phyloP scores from a whole-genome alignment of 495 filamentous ascomycete genomes.

The Hypoxylon rickii region DNA sequence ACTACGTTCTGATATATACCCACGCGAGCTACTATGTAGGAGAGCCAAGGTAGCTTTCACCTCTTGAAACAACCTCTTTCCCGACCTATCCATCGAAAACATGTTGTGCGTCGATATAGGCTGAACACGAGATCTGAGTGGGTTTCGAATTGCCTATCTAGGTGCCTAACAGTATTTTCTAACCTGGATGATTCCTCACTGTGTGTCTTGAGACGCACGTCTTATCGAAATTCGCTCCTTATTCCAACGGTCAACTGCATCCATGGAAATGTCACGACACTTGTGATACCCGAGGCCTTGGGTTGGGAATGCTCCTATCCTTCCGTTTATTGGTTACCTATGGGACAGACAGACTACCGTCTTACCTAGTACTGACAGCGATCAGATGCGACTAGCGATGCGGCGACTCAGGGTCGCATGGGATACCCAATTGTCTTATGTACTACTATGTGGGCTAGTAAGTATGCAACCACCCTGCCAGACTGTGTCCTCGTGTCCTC shows the following conservation, averaged over 20 bases:
- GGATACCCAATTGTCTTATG: slow-evolving; percentile 1
- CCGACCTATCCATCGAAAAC: background rate
- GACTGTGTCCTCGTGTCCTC: slow-evolving; percentile 28
- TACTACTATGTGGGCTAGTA: too few species aligned
- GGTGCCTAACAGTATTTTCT: slow-evolving; percentile 2
- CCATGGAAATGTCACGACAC: slow-evolving; percentile 13
- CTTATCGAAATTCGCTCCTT: slow-evolving; percentile 1
- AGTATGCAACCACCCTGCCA: slow-evolving; percentile 32
- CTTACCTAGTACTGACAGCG: slow-evolving; percentile 20
- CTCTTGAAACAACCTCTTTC: background rate
- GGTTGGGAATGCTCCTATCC: slow-evolving; percentile 30
- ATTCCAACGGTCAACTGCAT: slow-evolving; percentile 26
- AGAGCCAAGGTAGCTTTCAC: background rate
- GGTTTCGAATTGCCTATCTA: slow-evolving; percentile 1
- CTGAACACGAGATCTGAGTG: slow-evolving; percentile 30
- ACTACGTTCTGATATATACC: too few species aligned
- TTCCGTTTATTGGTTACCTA: slow-evolving; percentile 17
- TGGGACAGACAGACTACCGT: slow-evolving; percentile 11
- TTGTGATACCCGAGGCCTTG: slow-evolving; percentile 24
- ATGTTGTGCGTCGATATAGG: slow-evolving; percentile 23
- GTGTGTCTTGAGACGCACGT: slow-evolving; percentile 3
- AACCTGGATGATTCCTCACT: slow-evolving; percentile 16
- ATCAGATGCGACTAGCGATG: slow-evolving; percentile 25
- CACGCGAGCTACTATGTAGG: too few species aligned
- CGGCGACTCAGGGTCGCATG: slow-evolving; percentile 24